phyloP scores from a whole-genome alignment of 2,329 filamentous ascomycete genomes.

The Penicillium fuscoglaucum region DNA sequence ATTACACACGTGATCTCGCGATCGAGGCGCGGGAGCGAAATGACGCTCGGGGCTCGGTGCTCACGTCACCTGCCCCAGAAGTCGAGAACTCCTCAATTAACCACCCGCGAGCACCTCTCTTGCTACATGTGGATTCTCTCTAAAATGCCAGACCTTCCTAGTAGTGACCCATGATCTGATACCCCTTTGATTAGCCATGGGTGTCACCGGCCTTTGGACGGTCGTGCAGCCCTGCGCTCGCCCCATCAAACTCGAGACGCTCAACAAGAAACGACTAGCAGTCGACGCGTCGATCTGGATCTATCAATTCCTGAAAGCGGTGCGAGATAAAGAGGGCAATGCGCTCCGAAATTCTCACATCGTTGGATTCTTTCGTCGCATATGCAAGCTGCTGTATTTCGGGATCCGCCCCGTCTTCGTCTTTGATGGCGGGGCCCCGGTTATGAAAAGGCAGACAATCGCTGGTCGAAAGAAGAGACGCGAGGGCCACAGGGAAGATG shows the following conservation, averaged over 20 bases:
- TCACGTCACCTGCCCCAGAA: background rate
- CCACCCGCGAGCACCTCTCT: background rate
- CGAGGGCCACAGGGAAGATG: conserved; percentile 91
- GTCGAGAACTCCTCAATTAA: background rate
- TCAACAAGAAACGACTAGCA: conserved; percentile 93
- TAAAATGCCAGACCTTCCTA: background rate
- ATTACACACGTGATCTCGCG: conserved; percentile 29
- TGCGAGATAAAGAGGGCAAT: conserved; percentile 97
- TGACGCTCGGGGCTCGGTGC: background rate
- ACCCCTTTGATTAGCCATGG: conserved; percentile 61
- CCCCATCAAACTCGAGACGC: conserved; percentile 91
- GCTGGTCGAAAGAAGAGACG: conserved; percentile 72
- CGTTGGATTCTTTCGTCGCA: conserved; percentile 95
- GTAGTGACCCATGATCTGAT: conserved; percentile 1
- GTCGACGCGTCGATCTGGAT: conserved; percentile 99
- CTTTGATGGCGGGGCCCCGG: conserved; percentile 92
- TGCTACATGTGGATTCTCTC: background rate
- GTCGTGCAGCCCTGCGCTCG: conserved; percentile 93
- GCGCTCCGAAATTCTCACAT: conserved; percentile 93
- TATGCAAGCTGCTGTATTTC: conserved; percentile 96
- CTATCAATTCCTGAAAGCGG: conserved; percentile 98
- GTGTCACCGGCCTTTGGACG: conserved; percentile 97
- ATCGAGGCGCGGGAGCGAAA: background rate
- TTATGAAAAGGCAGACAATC: conserved; percentile 88
- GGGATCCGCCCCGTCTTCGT: conserved; percentile 97